These are phyloP conservation scores for Penicillium subrubescens DNA, from an alignment of 495 filamentous ascomycete genomes.

Conservation along the genomic window DNA sequence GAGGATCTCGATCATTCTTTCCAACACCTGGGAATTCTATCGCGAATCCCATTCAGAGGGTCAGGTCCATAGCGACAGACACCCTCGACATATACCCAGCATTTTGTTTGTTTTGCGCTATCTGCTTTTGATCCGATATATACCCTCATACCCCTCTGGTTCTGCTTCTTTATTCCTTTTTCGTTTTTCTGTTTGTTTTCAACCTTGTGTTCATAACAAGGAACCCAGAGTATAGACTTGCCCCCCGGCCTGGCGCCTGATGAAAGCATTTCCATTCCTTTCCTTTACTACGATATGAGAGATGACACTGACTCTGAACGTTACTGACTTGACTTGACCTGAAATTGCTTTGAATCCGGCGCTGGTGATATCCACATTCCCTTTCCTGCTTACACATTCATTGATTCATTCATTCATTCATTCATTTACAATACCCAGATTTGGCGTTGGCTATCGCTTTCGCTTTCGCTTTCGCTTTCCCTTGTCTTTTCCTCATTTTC, in stretches of 20 bases:
- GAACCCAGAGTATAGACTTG: not conserved
- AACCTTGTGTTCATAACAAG: not conserved
- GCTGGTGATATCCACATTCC: not conserved
- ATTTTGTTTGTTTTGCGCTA: not conserved
- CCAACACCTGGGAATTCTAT: not conserved
- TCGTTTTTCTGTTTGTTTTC: not conserved
- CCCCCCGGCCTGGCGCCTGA: not conserved
- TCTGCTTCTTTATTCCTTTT: not conserved
- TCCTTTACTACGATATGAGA: not conserved
- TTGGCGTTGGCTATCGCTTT: not conserved
- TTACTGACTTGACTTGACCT: not conserved
- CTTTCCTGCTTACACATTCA: not conserved
- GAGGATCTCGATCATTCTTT: too few species aligned
- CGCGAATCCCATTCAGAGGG: not conserved
- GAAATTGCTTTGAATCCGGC: not conserved
- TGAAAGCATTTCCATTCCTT: conserved; percentile 1
- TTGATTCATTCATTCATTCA: not conserved
- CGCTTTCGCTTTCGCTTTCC: not conserved
- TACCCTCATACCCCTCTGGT: not conserved
- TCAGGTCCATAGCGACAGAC: too few species aligned
- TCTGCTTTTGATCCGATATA: not conserved
- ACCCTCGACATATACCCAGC: conserved; percentile 2
- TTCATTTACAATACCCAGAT: not conserved
- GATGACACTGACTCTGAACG: not conserved
- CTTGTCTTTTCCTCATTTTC: not conserved